Percentiles rank a stretch among this genome's conserved stretches.
These are phyloP conservation scores for Rosellinia necatrix DNA, from an alignment of 2,329 filamentous ascomycete genomes.

Conservation along the genomic window DNA sequence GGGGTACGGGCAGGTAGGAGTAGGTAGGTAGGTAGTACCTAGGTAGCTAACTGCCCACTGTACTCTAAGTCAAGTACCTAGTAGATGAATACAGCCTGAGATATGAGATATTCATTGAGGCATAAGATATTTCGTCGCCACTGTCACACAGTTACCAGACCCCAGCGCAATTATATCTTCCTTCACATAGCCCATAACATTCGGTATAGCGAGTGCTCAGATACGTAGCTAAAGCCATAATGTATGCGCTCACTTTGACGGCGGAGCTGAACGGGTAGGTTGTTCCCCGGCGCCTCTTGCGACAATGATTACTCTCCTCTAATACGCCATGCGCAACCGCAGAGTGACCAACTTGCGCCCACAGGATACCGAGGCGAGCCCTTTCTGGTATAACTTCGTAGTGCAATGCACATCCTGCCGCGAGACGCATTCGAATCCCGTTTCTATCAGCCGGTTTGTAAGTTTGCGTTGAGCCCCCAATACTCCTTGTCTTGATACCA, in stretches of 20 bases:
- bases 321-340: conserved; percentile 20
- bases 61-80: background rate
- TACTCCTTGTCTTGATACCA: background rate
- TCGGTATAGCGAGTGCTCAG: background rate
- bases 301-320: background rate
- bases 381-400: conserved; percentile 97
- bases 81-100: background rate
- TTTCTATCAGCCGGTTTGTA: conserved; percentile 89
- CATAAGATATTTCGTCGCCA: no score
- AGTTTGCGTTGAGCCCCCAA: conserved; percentile 38
- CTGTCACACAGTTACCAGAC: no score
- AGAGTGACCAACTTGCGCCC: conserved; percentile 92
- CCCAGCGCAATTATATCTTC: background rate
- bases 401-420: conserved; percentile 98
- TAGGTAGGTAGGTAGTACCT: no score
- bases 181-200: background rate
- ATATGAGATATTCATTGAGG: no score
- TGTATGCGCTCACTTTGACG: conserved; percentile 69
- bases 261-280: conserved; percentile 72
- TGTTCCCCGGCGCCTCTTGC: background rate
- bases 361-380: conserved; percentile 76
- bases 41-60: background rate
- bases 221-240: conserved; percentile 41
- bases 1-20: no score
- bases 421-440: conserved; percentile 84